phyloP scores from a whole-genome alignment of 805 yeast genomes.

The Teunomyces stri region DNA sequence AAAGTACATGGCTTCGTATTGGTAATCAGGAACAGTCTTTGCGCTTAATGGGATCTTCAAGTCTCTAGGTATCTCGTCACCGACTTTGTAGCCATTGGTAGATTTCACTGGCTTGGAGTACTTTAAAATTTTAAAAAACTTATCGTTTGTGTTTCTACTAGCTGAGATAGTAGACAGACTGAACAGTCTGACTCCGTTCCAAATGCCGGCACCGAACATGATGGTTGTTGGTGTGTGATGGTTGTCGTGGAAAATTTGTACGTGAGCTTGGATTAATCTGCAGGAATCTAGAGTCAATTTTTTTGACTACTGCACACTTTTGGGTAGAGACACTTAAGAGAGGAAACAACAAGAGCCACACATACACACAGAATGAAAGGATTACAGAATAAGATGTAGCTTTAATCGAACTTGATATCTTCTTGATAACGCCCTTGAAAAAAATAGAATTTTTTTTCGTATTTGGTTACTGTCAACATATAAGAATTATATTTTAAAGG shows the following conservation, averaged over 20 bases:
- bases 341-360: background rate
- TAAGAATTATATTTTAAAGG: too few relatives aligned
- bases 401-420: background rate
- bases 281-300: background rate
- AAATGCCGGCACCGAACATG: slow-evolving; percentile 5
- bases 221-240: slow-evolving; percentile 4
- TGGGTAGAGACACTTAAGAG: background rate
- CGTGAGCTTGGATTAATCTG: background rate
- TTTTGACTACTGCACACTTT: background rate
- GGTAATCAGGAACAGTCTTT: slow-evolving; percentile 33
- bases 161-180: slow-evolving; percentile 1
- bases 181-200: slow-evolving; percentile 3
- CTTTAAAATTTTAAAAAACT: slow-evolving; percentile 39
- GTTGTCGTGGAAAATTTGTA: background rate
- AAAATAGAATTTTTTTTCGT: background rate
- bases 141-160: slow-evolving; percentile 18
- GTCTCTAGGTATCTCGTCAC: slow-evolving; percentile 31
- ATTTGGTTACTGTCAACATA: background rate
- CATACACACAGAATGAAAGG: background rate
- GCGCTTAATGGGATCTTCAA: slow-evolving; percentile 21
- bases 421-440: background rate
- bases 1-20: slow-evolving; percentile 72
- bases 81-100: slow-evolving; percentile 32
- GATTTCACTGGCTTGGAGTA: slow-evolving; percentile 36
- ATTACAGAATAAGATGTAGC: background rate